Percentiles rank a stretch among this genome's conserved stretches.
Conservation (phyloP, 768 basidiomycete genomes). For the Mycena capillaripes region DNA sequence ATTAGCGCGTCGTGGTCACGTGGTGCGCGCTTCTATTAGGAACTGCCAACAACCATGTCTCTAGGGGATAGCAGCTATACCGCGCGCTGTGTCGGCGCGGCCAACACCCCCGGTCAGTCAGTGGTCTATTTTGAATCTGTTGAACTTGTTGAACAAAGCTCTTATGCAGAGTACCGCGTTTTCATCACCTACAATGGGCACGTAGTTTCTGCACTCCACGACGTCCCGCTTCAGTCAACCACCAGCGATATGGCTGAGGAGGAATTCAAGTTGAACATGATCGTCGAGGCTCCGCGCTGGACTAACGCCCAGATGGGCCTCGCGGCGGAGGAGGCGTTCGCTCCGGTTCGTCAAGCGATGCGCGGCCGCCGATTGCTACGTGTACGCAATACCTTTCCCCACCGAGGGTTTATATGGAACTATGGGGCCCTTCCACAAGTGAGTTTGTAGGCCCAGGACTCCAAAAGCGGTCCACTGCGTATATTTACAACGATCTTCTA, state of each 20-base stretch:
- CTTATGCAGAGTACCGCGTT: conserved; percentile 74
- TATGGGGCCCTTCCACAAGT: conserved; percentile 88
- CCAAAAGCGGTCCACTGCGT: too few species aligned
- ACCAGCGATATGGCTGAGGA: conserved; percentile 56
- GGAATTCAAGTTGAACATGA: conserved; percentile 84
- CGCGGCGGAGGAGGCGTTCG: conserved; percentile 81
- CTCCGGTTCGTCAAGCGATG: conserved; percentile 87
- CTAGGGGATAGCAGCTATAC: conserved; percentile 15
- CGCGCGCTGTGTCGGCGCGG: conserved; percentile 7
- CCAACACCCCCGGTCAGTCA: conserved; percentile 21
- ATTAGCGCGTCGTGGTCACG: too few species aligned
- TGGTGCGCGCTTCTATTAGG: too few species aligned
- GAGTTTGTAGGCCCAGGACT: not conserved
- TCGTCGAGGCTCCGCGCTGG: conserved; percentile 87
- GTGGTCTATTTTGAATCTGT: not conserved
- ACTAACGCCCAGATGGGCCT: conserved; percentile 90
- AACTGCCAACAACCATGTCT: too few species aligned
- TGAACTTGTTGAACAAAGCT: not conserved
- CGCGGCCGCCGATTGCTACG: conserved; percentile 67
- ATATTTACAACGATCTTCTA: too few species aligned
- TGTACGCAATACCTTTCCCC: conserved; percentile 90
- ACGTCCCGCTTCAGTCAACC: conserved; percentile 75
- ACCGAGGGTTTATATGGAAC: conserved; percentile 91
- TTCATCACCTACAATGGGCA: conserved; percentile 76
- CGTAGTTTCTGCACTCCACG: conserved; percentile 75